phyloP scores from a whole-genome alignment of 371 early-diverging fungal species.

The Chytridium lagenaria region DNA sequence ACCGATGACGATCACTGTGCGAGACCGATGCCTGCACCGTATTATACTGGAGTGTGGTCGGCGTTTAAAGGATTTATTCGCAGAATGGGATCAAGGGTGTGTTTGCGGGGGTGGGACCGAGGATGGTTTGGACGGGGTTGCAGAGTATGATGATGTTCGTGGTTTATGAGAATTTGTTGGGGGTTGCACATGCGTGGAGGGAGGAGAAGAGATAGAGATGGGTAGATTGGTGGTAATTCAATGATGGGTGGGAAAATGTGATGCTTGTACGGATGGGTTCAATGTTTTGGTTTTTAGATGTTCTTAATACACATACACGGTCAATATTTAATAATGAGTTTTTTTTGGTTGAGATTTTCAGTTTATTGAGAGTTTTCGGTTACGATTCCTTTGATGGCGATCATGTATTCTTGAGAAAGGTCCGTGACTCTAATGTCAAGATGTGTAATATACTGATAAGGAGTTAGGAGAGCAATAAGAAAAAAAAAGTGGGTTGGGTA shows the following conservation, averaged over 20 bases:
- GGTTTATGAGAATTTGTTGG: constrained; percentile 26
- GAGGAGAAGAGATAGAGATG: background rate
- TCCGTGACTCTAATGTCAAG: constrained; percentile 55
- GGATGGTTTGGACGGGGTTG: constrained; percentile 48
- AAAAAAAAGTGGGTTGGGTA: constrained; percentile 20
- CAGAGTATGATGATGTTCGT: constrained; percentile 46
- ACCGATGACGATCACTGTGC: background rate
- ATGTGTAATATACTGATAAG: constrained; percentile 50
- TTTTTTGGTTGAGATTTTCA: background rate
- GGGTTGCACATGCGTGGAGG: background rate
- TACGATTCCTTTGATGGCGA: constrained; percentile 56
- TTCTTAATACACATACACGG: too few species aligned
- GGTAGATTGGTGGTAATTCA: too few species aligned
- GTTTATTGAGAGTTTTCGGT: constrained; percentile 45
- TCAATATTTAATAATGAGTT: background rate
- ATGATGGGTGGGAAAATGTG: background rate
- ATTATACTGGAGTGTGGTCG: constrained; percentile 33
- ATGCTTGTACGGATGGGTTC: background rate
- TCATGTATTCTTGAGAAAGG: constrained; percentile 45
- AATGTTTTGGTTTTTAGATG: background rate
- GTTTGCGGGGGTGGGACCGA: constrained; percentile 44
- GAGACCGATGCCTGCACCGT: constrained; percentile 24
- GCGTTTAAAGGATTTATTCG: constrained; percentile 40
- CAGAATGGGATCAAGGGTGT: constrained; percentile 39
- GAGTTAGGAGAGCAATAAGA: background rate